phyloP scores from a whole-genome alignment of 1,139 yeast species.

The Yamadazyma diddensiae region DNA sequence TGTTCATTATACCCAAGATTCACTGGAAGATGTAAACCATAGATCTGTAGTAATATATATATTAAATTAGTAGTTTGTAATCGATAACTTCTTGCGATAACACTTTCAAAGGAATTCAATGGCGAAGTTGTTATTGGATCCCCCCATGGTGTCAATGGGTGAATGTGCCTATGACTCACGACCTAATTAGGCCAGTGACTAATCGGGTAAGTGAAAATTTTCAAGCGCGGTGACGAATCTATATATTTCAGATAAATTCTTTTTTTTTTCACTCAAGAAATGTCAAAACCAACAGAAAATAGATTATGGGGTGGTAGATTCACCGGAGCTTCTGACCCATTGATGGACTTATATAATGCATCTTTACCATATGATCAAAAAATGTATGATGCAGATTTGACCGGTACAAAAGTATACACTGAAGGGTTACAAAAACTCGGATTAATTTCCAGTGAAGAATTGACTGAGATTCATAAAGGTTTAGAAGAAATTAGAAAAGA shows the following conservation, averaged over 20 bases:
- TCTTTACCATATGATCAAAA: slow-evolving; percentile 92
- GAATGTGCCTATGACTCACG: slow-evolving; percentile 7
- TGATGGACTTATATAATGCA: slow-evolving; percentile 96
- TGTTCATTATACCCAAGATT: slow-evolving; percentile 97
- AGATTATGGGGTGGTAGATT: slow-evolving; percentile 99
- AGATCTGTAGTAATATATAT: slow-evolving; percentile 7
- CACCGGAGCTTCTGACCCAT: slow-evolving; percentile 94
- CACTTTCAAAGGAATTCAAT: no score
- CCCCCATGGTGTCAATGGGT: no score
- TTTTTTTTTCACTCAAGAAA: slow-evolving; percentile 3
- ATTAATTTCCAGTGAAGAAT: slow-evolving; percentile 67
- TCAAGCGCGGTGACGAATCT: slow-evolving; percentile 39
- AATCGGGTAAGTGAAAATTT: no score
- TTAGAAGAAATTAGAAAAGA: slow-evolving; percentile 67
- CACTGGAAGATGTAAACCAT: slow-evolving; percentile 97
- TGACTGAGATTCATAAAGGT: slow-evolving; percentile 78
- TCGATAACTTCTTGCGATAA: no score
- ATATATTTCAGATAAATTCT: not conserved
- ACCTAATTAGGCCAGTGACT: slow-evolving; percentile 23
- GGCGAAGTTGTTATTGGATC: no score
- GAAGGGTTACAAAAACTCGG: slow-evolving; percentile 79
- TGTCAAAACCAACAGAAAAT: slow-evolving; percentile 45
- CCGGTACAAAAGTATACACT: slow-evolving; percentile 92
- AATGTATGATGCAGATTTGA: slow-evolving; percentile 92
- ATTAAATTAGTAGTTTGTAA: not conserved